Conservation (phyloP, 2,329 filamentous ascomycete species). For the Furcasterigmium sp. region DNA sequence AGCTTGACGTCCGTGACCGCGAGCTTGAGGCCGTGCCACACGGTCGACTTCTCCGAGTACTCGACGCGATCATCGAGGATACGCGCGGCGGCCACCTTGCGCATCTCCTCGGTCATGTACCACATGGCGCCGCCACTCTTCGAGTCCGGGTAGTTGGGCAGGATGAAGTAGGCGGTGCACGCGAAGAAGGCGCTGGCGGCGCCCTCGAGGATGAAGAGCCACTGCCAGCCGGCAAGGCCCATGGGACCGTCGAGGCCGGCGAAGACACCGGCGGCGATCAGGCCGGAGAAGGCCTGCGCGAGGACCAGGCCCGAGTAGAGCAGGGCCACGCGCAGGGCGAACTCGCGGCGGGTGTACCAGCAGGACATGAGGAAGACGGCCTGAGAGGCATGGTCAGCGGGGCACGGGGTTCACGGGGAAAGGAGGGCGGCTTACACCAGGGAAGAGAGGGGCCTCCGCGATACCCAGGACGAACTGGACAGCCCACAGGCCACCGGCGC, state of each 20-base stretch:
- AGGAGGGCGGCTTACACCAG: conserved; percentile 34
- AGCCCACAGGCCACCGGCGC: conserved; percentile 39
- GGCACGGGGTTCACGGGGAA: too few relatives aligned
- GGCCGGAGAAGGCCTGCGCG: conserved; percentile 15
- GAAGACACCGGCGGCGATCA: conserved; percentile 31
- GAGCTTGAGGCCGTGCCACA: conserved; percentile 6
- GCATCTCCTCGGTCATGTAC: conserved; percentile 2
- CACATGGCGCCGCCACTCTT: not conserved
- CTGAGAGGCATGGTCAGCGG: too few relatives aligned
- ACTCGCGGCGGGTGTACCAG: conserved; percentile 18
- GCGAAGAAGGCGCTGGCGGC: conserved; percentile 22
- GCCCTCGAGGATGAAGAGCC: conserved; percentile 56
- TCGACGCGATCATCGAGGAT: not conserved
- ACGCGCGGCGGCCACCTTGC: conserved; percentile 1
- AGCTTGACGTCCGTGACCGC: conserved; percentile 7
- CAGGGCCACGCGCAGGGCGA: conserved; percentile 15
- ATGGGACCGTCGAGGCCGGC: conserved; percentile 13
- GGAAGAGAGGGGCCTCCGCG: conserved; percentile 46
- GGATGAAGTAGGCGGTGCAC: conserved; percentile 13
- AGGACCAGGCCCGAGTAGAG: conserved; percentile 16
- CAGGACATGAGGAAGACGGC: conserved; percentile 43
- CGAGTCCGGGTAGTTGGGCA: conserved; percentile 16
- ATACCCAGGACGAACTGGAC: conserved; percentile 46
- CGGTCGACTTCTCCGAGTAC: conserved; percentile 5
- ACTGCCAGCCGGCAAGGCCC: conserved; percentile 32